Base-by-base conservation (phyloP, 306 rosid genomes). In the Vicia villosa region DNA sequence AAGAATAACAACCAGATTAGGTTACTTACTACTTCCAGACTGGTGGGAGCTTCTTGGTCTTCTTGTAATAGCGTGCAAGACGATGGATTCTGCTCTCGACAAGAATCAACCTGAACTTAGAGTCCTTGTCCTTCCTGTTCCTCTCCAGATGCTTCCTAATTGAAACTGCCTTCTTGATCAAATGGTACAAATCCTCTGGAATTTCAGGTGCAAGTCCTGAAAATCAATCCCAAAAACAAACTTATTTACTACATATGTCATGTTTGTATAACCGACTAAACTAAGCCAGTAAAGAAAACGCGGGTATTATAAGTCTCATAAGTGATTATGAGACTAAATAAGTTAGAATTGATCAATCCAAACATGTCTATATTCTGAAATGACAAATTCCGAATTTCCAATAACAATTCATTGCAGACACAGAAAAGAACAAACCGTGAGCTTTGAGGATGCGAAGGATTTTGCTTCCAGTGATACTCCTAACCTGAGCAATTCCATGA, bases 21-120 rank as follows among this genome's bases (percentile, higher is more conserved):
- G 41, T 11, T 32, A 78, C 96, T 88, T 63, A 88, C 97, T 91
- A 91, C 75, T 85, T 88, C 97, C 97, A 91, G 5, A 88, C 92
- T 13, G 97, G 92, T 37, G 97, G 92, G 19, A 91, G 95, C 86
- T 91, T 91, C 95, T 91, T 91, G 6, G 95, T 91, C 84, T 88
- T 91, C 84, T 91, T 91, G 83, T 88, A 88, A 56, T 88, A 88
- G 13, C 96, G 96, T 68, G 92, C 96, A 5, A 91, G 89, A 9
- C 97, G 86, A 64, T 91, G 97, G 71, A 91, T 91, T 73, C 97
- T 85, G 86, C 97, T 91, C 79, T 91, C 97, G 19, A 91, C 97
- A 45, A 91, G 79, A 74, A 91, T 91, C 86, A 91, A 80, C 75
- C 96, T 82, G 69, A 91, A 91, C 63, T 91, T 91, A n/a, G 97